phyloP scores from a whole-genome alignment of 768 basidiomycete genomes.

The Leccinellum rugosiceps region DNA sequence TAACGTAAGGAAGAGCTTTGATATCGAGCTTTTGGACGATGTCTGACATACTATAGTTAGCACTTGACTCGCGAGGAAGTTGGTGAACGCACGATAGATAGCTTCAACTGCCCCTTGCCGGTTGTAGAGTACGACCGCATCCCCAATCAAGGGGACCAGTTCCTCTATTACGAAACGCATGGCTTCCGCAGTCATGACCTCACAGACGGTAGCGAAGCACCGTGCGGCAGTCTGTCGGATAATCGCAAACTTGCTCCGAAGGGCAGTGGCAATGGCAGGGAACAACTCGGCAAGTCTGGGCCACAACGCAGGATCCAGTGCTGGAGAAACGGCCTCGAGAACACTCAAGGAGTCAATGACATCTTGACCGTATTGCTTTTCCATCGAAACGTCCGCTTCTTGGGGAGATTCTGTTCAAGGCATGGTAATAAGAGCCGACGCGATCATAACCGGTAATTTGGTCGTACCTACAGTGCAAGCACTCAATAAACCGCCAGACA shows the following conservation, averaged over 20 bases:
- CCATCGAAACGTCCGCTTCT: slow-evolving; percentile 62
- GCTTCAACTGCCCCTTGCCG: slow-evolving; percentile 90
- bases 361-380: slow-evolving; percentile 77
- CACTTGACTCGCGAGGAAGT: background rate
- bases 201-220: slow-evolving; percentile 85
- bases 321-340: slow-evolving; percentile 75
- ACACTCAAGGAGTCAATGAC: slow-evolving; percentile 92
- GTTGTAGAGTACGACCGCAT: slow-evolving; percentile 68
- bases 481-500: slow-evolving; percentile 73
- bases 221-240: slow-evolving; percentile 85
- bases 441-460: background rate
- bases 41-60: slow-evolving; percentile 47
- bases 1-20: slow-evolving; percentile 93
- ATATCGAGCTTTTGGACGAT: slow-evolving; percentile 89
- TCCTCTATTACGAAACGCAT: slow-evolving; percentile 90
- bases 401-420: slow-evolving; percentile 45
- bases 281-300: slow-evolving; percentile 68
- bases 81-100: slow-evolving; percentile 34
- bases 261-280: slow-evolving; percentile 69
- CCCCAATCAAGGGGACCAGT: slow-evolving; percentile 77
- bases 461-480: slow-evolving; percentile 63
- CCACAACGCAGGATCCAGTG: slow-evolving; percentile 69
- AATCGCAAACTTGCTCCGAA: slow-evolving; percentile 87
- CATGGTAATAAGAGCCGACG: background rate
- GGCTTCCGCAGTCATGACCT: slow-evolving; percentile 78